Evolutionary conservation across 1,284 basidiomycete species (phyloP).

Genomic region (Leccinum huronense): DNA sequence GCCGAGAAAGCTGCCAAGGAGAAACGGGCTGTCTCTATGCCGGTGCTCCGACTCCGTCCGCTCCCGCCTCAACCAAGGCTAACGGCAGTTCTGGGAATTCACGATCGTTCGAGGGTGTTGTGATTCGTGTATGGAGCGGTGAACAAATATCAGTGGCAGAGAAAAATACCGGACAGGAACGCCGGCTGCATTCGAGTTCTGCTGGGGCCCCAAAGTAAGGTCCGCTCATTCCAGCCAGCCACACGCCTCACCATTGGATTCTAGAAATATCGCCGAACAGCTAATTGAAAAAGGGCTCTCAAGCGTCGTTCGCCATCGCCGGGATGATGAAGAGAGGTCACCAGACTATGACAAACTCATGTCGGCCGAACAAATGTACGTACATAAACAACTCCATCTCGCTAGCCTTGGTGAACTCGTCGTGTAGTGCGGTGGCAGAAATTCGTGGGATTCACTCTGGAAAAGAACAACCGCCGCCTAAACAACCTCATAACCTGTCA

Average conservation of each 20-base stretch:
- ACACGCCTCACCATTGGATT: conserved; percentile 15
- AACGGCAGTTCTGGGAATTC: conserved; percentile 36
- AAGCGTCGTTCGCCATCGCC: conserved; percentile 85
- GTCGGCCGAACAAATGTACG: conserved; percentile 88
- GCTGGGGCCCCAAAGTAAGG: conserved; percentile 81
- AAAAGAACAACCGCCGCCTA: conserved; percentile 79
- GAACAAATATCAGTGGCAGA: conserved; percentile 87
- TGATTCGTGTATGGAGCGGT: conserved; percentile 87
- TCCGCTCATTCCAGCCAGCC: background rate
- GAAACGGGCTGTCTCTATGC: conserved; percentile 81
- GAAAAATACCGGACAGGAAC: conserved; percentile 74
- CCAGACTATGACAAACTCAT: conserved; percentile 94
- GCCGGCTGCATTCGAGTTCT: conserved; percentile 86
- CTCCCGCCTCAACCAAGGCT: conserved; percentile 41
- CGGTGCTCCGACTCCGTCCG: conserved; percentile 39
- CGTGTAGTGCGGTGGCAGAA: conserved; percentile 70
- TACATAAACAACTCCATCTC: conserved; percentile 10
- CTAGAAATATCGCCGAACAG: conserved; percentile 83
- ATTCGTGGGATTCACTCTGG: conserved; percentile 89
- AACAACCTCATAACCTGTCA: conserved; percentile 79
- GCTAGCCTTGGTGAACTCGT: background rate
- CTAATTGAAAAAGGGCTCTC: conserved; percentile 92
- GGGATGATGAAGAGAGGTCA: conserved; percentile 94
- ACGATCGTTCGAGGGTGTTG: conserved; percentile 77
- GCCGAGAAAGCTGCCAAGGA: conserved; percentile 88